Percentiles rank a stretch among this genome's conserved stretches.
Conservation (phyloP, 2,329 filamentous ascomycete species). For the Penicillium sp. region DNA sequence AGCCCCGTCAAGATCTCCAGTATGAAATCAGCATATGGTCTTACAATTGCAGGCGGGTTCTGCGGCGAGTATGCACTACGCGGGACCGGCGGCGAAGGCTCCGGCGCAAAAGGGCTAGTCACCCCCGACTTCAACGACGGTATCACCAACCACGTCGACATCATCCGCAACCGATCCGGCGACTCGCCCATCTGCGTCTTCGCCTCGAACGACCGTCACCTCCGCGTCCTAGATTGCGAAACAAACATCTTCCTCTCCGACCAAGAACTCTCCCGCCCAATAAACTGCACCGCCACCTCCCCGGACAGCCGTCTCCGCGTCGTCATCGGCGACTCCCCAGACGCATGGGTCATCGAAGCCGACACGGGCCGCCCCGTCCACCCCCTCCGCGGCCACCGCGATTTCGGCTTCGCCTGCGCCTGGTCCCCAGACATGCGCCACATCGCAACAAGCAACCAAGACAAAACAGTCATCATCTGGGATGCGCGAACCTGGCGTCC, state of each 20-base stretch:
- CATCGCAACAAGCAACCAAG: constrained; percentile 54
- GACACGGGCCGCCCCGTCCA: constrained; percentile 50
- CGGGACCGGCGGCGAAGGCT: constrained; percentile 49
- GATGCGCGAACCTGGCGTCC: constrained; percentile 51
- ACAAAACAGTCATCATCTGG: constrained; percentile 55
- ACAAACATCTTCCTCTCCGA: constrained; percentile 50
- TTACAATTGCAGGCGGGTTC: constrained; percentile 63
- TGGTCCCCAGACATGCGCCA: constrained; percentile 57
- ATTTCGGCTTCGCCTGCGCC: constrained; percentile 55
- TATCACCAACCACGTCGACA: constrained; percentile 66
- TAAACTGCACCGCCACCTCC: constrained; percentile 55
- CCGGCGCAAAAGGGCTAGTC: constrained; percentile 53
- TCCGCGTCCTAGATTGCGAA: constrained; percentile 61
- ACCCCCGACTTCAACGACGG: constrained; percentile 49
- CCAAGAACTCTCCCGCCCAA: constrained; percentile 46
- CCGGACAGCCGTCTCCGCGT: constrained; percentile 52
- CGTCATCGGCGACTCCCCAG: constrained; percentile 51
- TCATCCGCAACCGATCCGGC: constrained; percentile 56
- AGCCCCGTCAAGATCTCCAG: constrained; percentile 58
- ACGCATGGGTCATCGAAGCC: constrained; percentile 51
- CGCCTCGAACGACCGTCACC: constrained; percentile 62
- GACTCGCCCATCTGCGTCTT: constrained; percentile 59
- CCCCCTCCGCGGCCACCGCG: constrained; percentile 47
- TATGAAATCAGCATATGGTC: constrained; percentile 56
- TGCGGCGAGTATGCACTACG: constrained; percentile 63